These are phyloP conservation scores for Aleurites moluccanus DNA, from an alignment of 441 rosid species.

Conservation along the genomic window DNA sequence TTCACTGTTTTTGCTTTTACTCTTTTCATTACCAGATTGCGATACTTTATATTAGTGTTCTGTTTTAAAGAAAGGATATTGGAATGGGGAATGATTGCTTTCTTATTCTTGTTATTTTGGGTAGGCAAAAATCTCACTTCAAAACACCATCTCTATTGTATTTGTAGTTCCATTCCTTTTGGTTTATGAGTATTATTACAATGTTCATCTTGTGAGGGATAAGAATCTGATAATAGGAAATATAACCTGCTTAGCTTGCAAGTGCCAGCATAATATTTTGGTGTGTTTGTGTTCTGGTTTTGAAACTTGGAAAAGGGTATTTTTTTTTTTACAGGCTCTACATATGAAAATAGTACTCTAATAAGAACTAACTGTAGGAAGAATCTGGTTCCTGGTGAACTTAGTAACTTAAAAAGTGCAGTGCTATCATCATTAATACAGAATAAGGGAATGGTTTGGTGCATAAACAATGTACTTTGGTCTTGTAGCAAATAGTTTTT, in stretches of 20 bases:
- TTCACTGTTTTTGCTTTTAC: constrained; percentile 37
- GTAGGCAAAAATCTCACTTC: not conserved
- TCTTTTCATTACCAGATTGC: too few species aligned
- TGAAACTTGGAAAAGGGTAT: not conserved
- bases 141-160: not conserved
- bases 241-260: not conserved
- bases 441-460: not conserved
- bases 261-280: not conserved
- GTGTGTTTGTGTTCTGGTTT: not conserved
- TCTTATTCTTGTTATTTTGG: not conserved
- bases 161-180: not conserved
- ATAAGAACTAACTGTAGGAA: not conserved
- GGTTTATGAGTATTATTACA: not conserved
- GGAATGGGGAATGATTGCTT: not conserved
- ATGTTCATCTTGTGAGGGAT: not conserved
- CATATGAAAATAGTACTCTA: not conserved
- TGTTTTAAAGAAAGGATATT: constrained; percentile 6
- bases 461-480: too few species aligned
- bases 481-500: not conserved
- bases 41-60: too few species aligned
- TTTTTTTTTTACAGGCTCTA: not conserved
- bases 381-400: not conserved
- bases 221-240: not conserved
- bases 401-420: not conserved
- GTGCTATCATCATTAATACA: not conserved